phyloP scores from a whole-genome alignment of 495 filamentous ascomycete species.

The Penicilliopsis zonata region DNA sequence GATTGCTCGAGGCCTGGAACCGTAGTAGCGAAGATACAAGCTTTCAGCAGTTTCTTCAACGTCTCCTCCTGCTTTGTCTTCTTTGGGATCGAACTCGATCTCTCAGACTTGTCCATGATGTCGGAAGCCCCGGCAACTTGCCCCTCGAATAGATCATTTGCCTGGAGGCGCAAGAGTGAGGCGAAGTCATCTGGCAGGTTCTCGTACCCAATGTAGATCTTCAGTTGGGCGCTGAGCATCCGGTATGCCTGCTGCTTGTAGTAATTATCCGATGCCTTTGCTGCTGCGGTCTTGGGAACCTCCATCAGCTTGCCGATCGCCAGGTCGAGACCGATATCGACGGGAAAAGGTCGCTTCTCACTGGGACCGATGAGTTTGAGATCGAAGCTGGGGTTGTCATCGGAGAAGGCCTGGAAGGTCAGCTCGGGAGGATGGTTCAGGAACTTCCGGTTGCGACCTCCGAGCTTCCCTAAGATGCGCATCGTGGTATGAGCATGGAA shows the following conservation, averaged over 20 bases:
- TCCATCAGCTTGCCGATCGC: conserved; percentile 82
- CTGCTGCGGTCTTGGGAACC: conserved; percentile 46
- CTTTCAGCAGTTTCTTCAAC: conserved; percentile 77
- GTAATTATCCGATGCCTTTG: conserved; percentile 65
- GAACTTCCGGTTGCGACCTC: conserved; percentile 89
- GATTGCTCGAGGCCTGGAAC: conserved; percentile 65
- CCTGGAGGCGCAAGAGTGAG: conserved; percentile 73
- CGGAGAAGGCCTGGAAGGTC: conserved; percentile 69
- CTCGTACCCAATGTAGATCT: conserved; percentile 80
- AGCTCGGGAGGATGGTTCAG: conserved; percentile 77
- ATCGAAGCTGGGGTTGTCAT: conserved; percentile 77
- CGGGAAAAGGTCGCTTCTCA: conserved; percentile 76
- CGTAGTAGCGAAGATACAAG: conserved; percentile 75
- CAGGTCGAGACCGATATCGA: conserved; percentile 72
- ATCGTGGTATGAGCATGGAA: conserved; percentile 96
- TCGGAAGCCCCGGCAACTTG: conserved; percentile 53
- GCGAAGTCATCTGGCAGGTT: conserved; percentile 81
- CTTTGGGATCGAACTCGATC: conserved; percentile 73
- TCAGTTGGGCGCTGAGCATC: conserved; percentile 74
- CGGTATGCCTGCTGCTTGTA: conserved; percentile 91
- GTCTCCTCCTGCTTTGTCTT: conserved; percentile 69
- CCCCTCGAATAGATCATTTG: conserved; percentile 63
- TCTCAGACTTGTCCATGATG: conserved; percentile 54
- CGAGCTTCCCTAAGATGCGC: conserved; percentile 95
- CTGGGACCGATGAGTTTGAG: conserved; percentile 79